Percentiles rank a stretch among this genome's conserved stretches.
These are phyloP conservation scores for Tricholoma saponaceum DNA, from an alignment of 768 basidiomycete species.

Conservation along the genomic window DNA sequence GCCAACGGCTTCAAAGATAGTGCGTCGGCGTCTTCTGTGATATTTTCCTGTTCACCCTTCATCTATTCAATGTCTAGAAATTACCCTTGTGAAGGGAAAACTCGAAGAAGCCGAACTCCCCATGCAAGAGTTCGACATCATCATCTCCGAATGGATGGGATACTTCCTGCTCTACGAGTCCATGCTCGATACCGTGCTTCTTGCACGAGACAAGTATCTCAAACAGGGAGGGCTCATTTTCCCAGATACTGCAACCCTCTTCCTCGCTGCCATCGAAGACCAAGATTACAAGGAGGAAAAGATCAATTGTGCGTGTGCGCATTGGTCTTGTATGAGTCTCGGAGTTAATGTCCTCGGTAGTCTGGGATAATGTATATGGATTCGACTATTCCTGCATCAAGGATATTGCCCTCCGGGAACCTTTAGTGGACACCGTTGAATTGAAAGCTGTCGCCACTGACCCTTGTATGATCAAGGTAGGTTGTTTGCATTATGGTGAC, in stretches of 20 bases:
- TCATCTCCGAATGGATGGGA: constrained; percentile 99
- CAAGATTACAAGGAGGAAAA: constrained; percentile 99
- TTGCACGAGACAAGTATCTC: constrained; percentile 96
- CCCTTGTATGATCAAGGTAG: constrained; percentile 84
- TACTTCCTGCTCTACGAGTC: constrained; percentile 99
- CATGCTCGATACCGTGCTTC: constrained; percentile 97
- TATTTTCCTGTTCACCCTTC: constrained; percentile 4
- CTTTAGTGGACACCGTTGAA: constrained; percentile 98
- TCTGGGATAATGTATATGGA: constrained; percentile 99
- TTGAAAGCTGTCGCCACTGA: constrained; percentile 92
- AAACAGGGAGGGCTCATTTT: constrained; percentile 90
- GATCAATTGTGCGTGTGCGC: constrained; percentile 81
- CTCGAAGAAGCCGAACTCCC: constrained; percentile 91
- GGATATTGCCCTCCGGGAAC: constrained; percentile 94
- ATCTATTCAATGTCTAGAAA: constrained; percentile 46
- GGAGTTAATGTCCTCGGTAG: constrained; percentile 37
- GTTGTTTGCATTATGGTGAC: constrained; percentile 8
- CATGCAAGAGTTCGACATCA: constrained; percentile 92
- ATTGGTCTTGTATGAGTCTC: not conserved
- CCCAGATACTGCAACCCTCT: constrained; percentile 91
- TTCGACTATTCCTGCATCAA: constrained; percentile 99
- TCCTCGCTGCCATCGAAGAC: constrained; percentile 96
- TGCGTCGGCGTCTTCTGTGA: constrained; percentile 33
- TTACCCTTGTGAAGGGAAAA: constrained; percentile 96
- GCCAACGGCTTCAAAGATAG: constrained; percentile 96